Base-by-base conservation (phyloP, 2,329 filamentous ascomycete species). In the Trichothecium sympodiale region DNA sequence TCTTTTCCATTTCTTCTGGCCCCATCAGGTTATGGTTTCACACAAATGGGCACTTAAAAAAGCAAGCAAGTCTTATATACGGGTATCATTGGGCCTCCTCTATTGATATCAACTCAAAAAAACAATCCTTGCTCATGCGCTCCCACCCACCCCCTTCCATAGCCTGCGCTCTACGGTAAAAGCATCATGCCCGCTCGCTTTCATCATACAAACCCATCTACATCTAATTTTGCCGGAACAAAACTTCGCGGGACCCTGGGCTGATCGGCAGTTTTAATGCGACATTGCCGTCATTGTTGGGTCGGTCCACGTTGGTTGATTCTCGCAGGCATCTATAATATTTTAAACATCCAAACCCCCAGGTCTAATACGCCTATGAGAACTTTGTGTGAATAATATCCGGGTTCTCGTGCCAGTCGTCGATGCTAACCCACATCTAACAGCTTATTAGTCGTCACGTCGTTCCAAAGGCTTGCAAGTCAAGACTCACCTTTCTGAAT, bases 341-440 rank as follows among this genome's bases (percentile, higher is more conserved):
- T 31, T 15, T 12, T 32, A 26, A 26, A 15, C 28, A 14, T 30
- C 28, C n/a, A 30, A 7, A 7, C 5, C 15, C 5, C 33, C 15
- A 30, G 20, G 20, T 6, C 20, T 10, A 25, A 25, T 10, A 25
- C 37, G 38, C 31, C 61, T 71, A 95, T 52, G 86, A 88, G 61
- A 96, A 94, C 63, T 94, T 96, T 54, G 86, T 91, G 63, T 96
- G 89, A 55, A 98, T 96, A 51, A 98, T 91, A 55, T 98, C 89
- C 14, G 91, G 91, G 56, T 98, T 94, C 71, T 98, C 91, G 59
- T 98, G 91, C 91, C 91, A 98, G 68, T 98, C 91, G 55, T 96
- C 91, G 56, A 94, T 89, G 62, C 87, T 94, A 53, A 98, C 91
- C 87, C 91, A 96, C 91, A 98, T 98, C 89, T 94, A 56, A 38